These are phyloP conservation scores for Serendipita sp. DNA, from an alignment of 768 basidiomycete species.

Conservation along the genomic window DNA sequence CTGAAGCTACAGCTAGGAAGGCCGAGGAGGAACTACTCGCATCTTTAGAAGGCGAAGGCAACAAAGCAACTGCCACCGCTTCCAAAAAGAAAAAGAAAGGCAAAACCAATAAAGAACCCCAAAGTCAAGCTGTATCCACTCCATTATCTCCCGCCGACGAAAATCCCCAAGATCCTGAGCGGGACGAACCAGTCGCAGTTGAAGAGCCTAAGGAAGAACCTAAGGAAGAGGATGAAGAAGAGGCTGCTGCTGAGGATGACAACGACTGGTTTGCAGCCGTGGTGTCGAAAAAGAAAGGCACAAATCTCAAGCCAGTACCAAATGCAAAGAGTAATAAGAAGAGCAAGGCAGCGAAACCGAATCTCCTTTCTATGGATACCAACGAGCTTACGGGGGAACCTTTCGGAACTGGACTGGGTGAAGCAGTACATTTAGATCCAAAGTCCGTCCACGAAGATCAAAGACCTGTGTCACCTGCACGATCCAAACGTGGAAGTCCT, in stretches of 20 bases:
- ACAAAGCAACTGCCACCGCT: neutral
- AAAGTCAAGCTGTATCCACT: neutral
- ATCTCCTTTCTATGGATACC: neutral
- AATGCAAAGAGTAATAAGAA: neutral
- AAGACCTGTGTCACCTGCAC: too few species aligned
- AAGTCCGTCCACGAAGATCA: too few species aligned
- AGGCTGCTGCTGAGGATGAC: neutral
- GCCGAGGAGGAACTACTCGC: neutral
- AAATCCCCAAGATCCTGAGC: neutral
- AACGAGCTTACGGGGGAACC: neutral
- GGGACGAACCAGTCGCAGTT: neutral
- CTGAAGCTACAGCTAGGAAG: neutral
- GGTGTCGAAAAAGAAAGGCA: neutral
- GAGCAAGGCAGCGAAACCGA: neutral
- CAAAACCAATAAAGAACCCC: neutral
- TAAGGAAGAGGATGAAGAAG: neutral
- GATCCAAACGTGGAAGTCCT: too few species aligned
- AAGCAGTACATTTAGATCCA: neutral
- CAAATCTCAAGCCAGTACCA: neutral
- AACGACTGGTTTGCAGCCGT: neutral
- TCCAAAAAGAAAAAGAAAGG: neutral
- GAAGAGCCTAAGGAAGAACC: neutral
- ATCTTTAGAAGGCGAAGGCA: neutral
- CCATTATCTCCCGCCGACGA: neutral
- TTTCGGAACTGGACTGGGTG: neutral